These are phyloP conservation scores for Wickerhamomyces ciferrii DNA, from an alignment of 805 yeast genomes.

Conservation along the genomic window DNA sequence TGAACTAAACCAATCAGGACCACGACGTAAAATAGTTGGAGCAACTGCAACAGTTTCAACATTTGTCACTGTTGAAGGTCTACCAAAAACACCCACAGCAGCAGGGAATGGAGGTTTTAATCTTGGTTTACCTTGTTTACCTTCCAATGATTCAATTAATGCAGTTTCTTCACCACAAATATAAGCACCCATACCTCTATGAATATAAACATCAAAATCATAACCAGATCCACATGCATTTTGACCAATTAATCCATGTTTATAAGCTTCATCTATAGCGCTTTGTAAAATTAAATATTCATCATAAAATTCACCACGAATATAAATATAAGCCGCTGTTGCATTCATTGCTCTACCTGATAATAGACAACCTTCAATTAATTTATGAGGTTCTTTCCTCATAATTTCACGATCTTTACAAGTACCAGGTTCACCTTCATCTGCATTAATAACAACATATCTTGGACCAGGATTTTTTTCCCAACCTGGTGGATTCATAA, in stretches of 20 bases:
- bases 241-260: constrained; percentile 74
- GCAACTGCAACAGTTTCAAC: constrained; percentile 91
- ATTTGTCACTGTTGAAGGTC: constrained; percentile 88
- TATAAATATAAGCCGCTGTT: constrained; percentile 86
- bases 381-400: constrained; percentile 87
- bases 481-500: constrained; percentile 96
- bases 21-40: constrained; percentile 85
- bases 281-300: constrained; percentile 70
- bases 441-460: constrained; percentile 85
- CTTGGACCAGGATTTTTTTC: constrained; percentile 87
- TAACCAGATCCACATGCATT: constrained; percentile 86
- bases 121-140: constrained; percentile 92
- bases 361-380: constrained; percentile 85
- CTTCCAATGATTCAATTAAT: constrained; percentile 81
- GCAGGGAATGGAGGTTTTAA: constrained; percentile 95
- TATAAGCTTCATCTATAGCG: constrained; percentile 86
- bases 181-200: constrained; percentile 93
- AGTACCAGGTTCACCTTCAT: constrained; percentile 94
- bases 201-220: constrained; percentile 77
- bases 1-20: constrained; percentile 80
- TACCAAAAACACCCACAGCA: constrained; percentile 86
- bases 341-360: constrained; percentile 94
- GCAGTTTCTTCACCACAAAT: constrained; percentile 93
- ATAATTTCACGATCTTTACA: constrained; percentile 90
- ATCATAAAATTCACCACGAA: constrained; percentile 85